Percentiles rank a stretch among this genome's conserved stretches.
Evolutionary conservation across 1,139 yeast species (phyloP).

Genomic region (Kodamaea sp.): DNA sequence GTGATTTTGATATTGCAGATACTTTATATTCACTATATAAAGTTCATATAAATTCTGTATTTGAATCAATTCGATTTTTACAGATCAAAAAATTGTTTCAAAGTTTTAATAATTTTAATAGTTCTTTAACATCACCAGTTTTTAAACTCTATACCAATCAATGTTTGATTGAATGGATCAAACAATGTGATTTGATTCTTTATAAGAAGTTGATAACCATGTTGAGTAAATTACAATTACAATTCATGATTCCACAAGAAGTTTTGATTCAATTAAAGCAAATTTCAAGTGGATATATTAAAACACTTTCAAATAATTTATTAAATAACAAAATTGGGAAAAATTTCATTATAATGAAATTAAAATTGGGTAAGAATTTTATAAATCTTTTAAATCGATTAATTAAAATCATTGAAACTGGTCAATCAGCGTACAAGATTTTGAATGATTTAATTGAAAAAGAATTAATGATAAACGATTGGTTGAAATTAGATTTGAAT

Average conservation of each 20-base stretch:
- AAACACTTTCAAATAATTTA: constrained; percentile 34
- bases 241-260: constrained; percentile 51
- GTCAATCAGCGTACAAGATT: constrained; percentile 51
- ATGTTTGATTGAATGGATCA: constrained; percentile 57
- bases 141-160: constrained; percentile 54
- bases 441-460: constrained; percentile 46
- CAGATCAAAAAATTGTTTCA: constrained; percentile 59
- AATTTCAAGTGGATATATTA: constrained; percentile 41
- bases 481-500: constrained; percentile 53
- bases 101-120: constrained; percentile 51
- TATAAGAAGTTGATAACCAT: constrained; percentile 60
- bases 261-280: constrained; percentile 50
- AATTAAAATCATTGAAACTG: constrained; percentile 57
- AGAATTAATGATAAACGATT: constrained; percentile 54
- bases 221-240: constrained; percentile 64
- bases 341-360: constrained; percentile 48
- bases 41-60: constrained; percentile 57
- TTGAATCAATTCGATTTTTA: constrained; percentile 66
- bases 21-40: constrained; percentile 60
- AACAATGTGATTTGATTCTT: constrained; percentile 60
- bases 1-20: constrained; percentile 58
- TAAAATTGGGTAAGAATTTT: constrained; percentile 56
- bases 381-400: constrained; percentile 54
- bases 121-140: constrained; percentile 63
- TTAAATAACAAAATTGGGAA: constrained; percentile 45